Evolutionary conservation across 768 basidiomycete genomes (phyloP), one percentile per base, ranked within the genome.

Genomic region (Suillus decipiens): DNA sequence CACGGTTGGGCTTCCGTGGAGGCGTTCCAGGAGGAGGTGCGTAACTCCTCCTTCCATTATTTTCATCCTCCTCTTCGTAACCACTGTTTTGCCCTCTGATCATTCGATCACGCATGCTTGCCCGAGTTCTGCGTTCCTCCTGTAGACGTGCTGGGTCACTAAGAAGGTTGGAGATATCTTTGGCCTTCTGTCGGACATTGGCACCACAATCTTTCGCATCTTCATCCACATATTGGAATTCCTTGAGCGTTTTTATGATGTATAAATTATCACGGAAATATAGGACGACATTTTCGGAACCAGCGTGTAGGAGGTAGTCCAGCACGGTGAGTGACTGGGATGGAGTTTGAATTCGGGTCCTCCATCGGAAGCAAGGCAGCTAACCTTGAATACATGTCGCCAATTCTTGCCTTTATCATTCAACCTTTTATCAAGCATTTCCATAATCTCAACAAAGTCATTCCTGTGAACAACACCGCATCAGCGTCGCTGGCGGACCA

Each of bases 391-490:
- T 63, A 99, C 96, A 81, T 99, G 97, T 59, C 96, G 86, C 97
- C 97, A 99, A 71, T 99, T 98, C 86, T 99, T 99, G 42, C 97
- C 97, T 82, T 97, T 99, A 80, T 99, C 97, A 69, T 95, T 95
- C 65, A 99, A 80, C 59, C 97, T 88, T 78, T 99, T 99, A 78
- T 99, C 97, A 56, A 99, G 84, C 94, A 98, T 97, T 81, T 99
- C 97, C 95, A 99, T 98, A 71, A 99, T 93, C 79, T 99, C 97
- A 14, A 99, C 95, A 75, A 99, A 99, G 71, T 99, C 96, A 64
- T 88, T 90, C 77, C 95, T 85, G 61, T 19, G 55, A 50, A 51
- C 15, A 31, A 61, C 2, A n/a, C 33, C 58, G 5, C 42, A 61
- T 24, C 17, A 43, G 39, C 12, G 19, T 36, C 28, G 14, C 31